phyloP scores from a whole-genome alignment of 2,329 filamentous ascomycete species.

The Raffaelea arxii region DNA sequence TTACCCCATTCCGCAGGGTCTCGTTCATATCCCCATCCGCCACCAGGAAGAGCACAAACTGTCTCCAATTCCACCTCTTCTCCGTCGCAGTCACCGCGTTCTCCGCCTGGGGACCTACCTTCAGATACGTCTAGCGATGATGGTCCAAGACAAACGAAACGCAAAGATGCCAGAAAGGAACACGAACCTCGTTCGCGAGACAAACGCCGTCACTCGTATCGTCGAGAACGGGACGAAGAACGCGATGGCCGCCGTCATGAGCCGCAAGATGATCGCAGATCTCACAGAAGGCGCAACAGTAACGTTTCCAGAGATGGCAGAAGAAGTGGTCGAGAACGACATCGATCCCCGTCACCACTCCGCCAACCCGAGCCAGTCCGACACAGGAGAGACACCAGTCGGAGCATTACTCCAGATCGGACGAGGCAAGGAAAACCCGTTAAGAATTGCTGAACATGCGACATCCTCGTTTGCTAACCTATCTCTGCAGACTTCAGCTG shows the following conservation, averaged over 20 bases:
- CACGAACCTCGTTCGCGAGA: no score
- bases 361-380: no score
- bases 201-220: no score
- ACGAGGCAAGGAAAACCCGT: background rate
- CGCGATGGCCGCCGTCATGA: no score
- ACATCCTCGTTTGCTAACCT: background rate
- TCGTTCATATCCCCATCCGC: background rate
- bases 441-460: background rate
- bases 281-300: no score
- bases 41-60: conserved; percentile 4
- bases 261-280: no score
- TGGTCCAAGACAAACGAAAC: background rate
- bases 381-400: conserved; percentile 4
- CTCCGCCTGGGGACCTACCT: conserved; percentile 1
- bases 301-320: no score
- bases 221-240: no score
- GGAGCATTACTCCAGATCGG: conserved; percentile 2
- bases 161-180: no score
- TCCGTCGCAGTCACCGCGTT: background rate
- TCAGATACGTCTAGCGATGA: conserved; percentile 7
- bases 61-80: background rate
- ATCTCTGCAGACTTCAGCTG: no score
- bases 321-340: no score
- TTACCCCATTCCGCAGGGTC: conserved; percentile 1
- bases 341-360: no score